Evolutionary conservation across 352 stramenopile genomes (phyloP).

Genomic region (Peronospora belbahrii): DNA sequence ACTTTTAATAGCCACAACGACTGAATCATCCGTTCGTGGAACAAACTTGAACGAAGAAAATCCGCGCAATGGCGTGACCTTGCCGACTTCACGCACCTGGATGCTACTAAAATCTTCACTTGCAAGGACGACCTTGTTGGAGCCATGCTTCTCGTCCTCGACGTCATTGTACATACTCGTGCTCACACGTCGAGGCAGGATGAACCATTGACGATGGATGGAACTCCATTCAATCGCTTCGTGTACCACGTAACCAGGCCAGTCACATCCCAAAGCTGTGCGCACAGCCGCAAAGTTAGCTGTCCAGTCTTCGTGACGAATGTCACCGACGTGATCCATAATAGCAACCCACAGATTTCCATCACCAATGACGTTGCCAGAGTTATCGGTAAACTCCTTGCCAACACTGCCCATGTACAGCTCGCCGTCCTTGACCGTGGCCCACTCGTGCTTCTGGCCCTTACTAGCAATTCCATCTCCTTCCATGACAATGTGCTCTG

Average conservation of each 20-base stretch:
- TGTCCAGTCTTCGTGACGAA: constrained; percentile 92
- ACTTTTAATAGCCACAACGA: constrained; percentile 92
- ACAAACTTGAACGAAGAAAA: constrained; percentile 95
- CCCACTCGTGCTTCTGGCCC: constrained; percentile 99
- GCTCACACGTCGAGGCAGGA: constrained; percentile 94
- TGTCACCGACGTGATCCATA: constrained; percentile 76
- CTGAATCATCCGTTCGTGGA: constrained; percentile 76
- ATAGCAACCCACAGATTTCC: constrained; percentile 96
- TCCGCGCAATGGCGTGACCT: constrained; percentile 76
- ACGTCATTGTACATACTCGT: constrained; percentile 93
- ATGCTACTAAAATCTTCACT: constrained; percentile 87
- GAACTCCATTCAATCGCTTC: constrained; percentile 96
- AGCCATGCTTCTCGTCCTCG: constrained; percentile 89
- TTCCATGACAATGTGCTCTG: constrained; percentile 95
- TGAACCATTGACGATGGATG: constrained; percentile 94
- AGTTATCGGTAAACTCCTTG: constrained; percentile 90
- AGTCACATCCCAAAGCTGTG: constrained; percentile 80
- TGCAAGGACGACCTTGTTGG: constrained; percentile 86
- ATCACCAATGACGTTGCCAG: constrained; percentile 89
- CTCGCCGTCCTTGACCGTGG: constrained; percentile 96
- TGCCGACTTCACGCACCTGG: constrained; percentile 74
- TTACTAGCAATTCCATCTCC: constrained; percentile 94
- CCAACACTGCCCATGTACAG: constrained; percentile 95
- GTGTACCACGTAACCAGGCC: constrained; percentile 95
- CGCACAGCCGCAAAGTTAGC: constrained; percentile 90